Conservation (phyloP, 345 rosid species). For the Atalantia buxifolia region DNA sequence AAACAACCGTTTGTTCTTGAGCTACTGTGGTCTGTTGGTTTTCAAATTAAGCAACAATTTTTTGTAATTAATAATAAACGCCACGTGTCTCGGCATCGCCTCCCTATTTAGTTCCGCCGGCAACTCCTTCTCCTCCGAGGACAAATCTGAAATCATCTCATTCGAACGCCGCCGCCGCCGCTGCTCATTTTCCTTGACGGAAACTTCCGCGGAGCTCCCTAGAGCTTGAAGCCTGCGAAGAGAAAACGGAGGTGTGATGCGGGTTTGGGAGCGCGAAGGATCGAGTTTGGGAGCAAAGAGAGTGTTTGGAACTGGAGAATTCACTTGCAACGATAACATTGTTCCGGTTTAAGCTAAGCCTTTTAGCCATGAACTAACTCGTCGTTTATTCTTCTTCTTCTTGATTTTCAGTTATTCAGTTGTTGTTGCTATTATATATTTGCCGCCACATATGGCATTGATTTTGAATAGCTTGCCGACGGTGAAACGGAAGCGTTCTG, state of each 20-base stretch:
- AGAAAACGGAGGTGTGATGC: neutral
- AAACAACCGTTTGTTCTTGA: too few relatives aligned
- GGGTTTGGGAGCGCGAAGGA: neutral
- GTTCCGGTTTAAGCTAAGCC: neutral
- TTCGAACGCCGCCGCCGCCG: neutral
- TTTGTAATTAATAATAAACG: slow-evolving; percentile 48
- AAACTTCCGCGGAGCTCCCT: slow-evolving; percentile 8
- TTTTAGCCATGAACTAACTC: neutral
- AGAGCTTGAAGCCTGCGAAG: neutral
- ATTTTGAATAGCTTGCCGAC: neutral
- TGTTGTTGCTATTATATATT: neutral
- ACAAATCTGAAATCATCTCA: neutral
- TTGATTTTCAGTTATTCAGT: neutral
- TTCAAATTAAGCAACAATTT: neutral
- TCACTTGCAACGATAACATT: slow-evolving; percentile 8
- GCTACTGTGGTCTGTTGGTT: neutral
- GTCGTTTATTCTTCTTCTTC: neutral
- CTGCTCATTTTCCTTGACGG: slow-evolving; percentile 20
- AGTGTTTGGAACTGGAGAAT: neutral
- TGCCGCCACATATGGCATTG: neutral
- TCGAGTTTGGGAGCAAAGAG: neutral
- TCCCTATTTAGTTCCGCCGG: slow-evolving; percentile 51
- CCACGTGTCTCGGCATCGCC: slow-evolving; percentile 73
- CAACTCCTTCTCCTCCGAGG: slow-evolving; percentile 8
- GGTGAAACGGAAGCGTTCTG: neutral